Base-by-base conservation (phyloP, 2,329 filamentous ascomycete genomes). In the Fusarium goolgardi region DNA sequence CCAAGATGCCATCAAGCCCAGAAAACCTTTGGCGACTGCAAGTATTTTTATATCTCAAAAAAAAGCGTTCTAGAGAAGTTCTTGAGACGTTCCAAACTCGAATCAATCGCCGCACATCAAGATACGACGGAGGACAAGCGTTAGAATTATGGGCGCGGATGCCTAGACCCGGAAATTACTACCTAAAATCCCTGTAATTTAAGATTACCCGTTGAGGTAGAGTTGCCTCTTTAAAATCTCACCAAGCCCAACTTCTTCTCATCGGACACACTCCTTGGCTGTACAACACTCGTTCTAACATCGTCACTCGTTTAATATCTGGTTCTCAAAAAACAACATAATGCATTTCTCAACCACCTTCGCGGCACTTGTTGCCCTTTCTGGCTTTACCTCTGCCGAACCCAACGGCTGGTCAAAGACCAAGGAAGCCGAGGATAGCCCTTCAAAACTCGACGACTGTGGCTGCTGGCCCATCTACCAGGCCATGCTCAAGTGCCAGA, bases 401-500 rank as follows among this genome's bases (percentile, higher is more conserved):
- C 67, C 67, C 40, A 70, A 70, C 46, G 67, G 67, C 47, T 70
- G 67, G 67, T 70, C 67, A 23, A 56, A 56, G 29, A 68, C 60
- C 32, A 71, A 57, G 12, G 32, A 50, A 41, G 68, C 68, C 3
- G n/a, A 35, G 6, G 68, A 70, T 12, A 66, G 68, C 39, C 68
- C 68, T n/a, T 59, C 64, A 0, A 70, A 70, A 8, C 64, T 70
- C 27, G 68, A 70, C 21, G 67, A 70, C 60, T 70, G 68, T 44
- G 68, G 68, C 20, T 70, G 68, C 57, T 59, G 60, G 60, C 67
- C 64, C n/a, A 71, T 71, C 34, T 69, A 71, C 20, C 54, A 70
- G 40, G 60, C 67, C 4, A 71, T 70, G 11, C 57, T 69, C 10
- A 39, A 39, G 23, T 70, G 68, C 34, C 68, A 70, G 18, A 69